phyloP scores from a whole-genome alignment of 257 asterid genomes.

The Ballota nigra region DNA sequence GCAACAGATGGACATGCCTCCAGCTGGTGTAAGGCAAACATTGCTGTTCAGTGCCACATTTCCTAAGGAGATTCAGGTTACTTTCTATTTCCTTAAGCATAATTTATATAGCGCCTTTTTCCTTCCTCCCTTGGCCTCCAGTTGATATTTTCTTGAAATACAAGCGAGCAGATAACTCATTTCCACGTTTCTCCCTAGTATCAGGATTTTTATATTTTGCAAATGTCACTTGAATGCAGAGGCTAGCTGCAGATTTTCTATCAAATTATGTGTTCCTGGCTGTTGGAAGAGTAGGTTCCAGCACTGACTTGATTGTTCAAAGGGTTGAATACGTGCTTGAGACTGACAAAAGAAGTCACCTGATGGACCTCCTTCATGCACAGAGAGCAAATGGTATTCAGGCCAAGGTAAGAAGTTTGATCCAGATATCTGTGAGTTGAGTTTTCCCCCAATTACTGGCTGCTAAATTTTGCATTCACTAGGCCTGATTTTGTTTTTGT shows the following conservation, averaged over 20 bases:
- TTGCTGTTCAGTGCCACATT: slow-evolving; percentile 97
- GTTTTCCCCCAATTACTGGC: not conserved
- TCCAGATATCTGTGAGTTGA: not conserved
- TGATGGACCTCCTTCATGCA: slow-evolving; percentile 98
- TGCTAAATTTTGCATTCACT: not conserved
- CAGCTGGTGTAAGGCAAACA: slow-evolving; percentile 83
- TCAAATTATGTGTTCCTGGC: slow-evolving; percentile 78
- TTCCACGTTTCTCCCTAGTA: slow-evolving; percentile 13
- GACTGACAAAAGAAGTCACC: slow-evolving; percentile 92
- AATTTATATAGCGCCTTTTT: too few species aligned
- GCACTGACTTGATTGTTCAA: slow-evolving; percentile 93
- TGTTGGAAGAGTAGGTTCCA: slow-evolving; percentile 98
- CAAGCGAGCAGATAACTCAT: too few species aligned
- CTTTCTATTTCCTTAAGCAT: slow-evolving; percentile 25
- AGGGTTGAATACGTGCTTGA: slow-evolving; percentile 95
- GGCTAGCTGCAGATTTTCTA: slow-evolving; percentile 86
- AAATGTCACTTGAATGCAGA: slow-evolving; percentile 50
- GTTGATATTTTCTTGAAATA: too few species aligned
- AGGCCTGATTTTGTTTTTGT: not conserved
- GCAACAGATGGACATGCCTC: slow-evolving; percentile 98
- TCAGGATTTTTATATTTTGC: slow-evolving; percentile 20
- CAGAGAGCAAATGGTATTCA: slow-evolving; percentile 73
- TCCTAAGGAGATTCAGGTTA: slow-evolving; percentile 96
- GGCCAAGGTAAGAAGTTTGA: slow-evolving; percentile 55
- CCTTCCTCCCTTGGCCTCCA: too few species aligned